A percentile compares a stretch with the other conserved stretches of the same genome.
These are phyloP conservation scores for Wickerhamiella infanticola DNA, from an alignment of 1,139 yeast genomes.

Conservation along the genomic window DNA sequence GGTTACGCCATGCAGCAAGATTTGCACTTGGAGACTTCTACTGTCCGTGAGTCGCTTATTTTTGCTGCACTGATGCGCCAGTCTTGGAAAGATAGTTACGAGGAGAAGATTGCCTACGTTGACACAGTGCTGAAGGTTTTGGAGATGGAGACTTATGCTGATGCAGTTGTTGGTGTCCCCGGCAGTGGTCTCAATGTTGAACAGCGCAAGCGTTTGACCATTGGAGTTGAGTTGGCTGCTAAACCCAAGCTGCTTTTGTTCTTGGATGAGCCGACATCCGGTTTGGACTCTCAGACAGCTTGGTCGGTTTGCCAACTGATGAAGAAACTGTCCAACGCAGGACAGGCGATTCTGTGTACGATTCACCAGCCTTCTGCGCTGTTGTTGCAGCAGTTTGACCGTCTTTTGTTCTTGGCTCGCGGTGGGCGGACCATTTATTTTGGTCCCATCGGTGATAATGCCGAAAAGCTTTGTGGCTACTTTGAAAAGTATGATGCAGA, in stretches of 20 bases:
- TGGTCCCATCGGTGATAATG: slow-evolving; percentile 60
- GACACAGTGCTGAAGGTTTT: slow-evolving; percentile 53
- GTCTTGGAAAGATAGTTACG: slow-evolving; percentile 35
- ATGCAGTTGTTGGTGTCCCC: slow-evolving; percentile 70
- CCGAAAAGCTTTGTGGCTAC: slow-evolving; percentile 44
- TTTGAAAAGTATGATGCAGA: slow-evolving; percentile 55
- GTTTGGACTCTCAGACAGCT: slow-evolving; percentile 83
- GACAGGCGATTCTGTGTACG: slow-evolving; percentile 73
- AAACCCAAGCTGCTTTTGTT: slow-evolving; percentile 68
- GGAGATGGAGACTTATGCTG: slow-evolving; percentile 62
- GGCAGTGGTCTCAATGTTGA: slow-evolving; percentile 67
- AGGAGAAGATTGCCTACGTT: slow-evolving; percentile 55
- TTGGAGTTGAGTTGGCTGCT: slow-evolving; percentile 80
- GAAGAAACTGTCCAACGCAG: slow-evolving; percentile 59
- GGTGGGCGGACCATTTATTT: slow-evolving; percentile 74
- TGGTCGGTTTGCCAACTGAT: slow-evolving; percentile 71
- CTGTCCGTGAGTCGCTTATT: slow-evolving; percentile 63
- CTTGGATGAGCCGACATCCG: slow-evolving; percentile 88
- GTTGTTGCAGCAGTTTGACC: slow-evolving; percentile 60
- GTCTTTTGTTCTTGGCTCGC: slow-evolving; percentile 50
- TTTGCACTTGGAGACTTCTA: slow-evolving; percentile 54
- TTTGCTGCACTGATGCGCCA: slow-evolving; percentile 67
- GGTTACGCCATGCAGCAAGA: slow-evolving; percentile 81
- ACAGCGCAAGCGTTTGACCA: slow-evolving; percentile 71
- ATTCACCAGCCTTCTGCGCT: slow-evolving; percentile 77